Conservation (phyloP, 116 monocot genomes). For the Posidonia oceanica region DNA sequence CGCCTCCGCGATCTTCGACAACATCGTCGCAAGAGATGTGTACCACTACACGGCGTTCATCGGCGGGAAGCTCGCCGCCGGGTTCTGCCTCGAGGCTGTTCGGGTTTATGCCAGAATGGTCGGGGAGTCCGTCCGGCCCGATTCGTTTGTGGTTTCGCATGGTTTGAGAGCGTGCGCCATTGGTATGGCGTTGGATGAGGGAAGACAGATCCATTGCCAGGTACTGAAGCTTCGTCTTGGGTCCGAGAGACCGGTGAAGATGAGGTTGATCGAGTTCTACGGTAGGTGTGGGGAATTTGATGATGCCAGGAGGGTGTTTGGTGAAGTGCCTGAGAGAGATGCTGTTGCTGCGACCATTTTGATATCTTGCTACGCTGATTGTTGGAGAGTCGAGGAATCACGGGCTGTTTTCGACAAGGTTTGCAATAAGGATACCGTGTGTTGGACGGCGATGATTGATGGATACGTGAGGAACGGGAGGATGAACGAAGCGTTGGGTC, state of each 20-base stretch:
- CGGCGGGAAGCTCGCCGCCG: neutral
- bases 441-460: conserved; percentile 62
- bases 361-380: conserved; percentile 19
- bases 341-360: conserved; percentile 35
- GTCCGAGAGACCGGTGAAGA: conserved; percentile 13
- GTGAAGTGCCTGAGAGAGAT: conserved; percentile 31
- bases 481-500: conserved; percentile 25
- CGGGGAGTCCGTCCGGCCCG: conserved; percentile 15
- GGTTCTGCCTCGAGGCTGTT: conserved; percentile 13
- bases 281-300: conserved; percentile 17
- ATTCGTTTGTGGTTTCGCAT: conserved; percentile 24
- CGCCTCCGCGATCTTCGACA: conserved; percentile 21
- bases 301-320: conserved; percentile 28
- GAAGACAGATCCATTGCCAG: conserved; percentile 37
- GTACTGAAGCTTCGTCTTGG: conserved; percentile 23
- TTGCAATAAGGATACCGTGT: conserved; percentile 32
- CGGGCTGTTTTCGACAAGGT: conserved; percentile 17
- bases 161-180: conserved; percentile 29
- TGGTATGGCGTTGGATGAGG: conserved; percentile 8
- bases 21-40: conserved; percentile 22
- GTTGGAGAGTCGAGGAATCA: conserved; percentile 18
- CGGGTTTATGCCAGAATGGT: conserved; percentile 25
- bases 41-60: conserved; percentile 51
- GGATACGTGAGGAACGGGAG: conserved; percentile 30
- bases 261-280: conserved; percentile 40